A percentile compares a stretch with the other conserved stretches of the same genome.
Conservation (phyloP, 371 early-diverging fungal genomes). For the Circinella umbellata region DNA sequence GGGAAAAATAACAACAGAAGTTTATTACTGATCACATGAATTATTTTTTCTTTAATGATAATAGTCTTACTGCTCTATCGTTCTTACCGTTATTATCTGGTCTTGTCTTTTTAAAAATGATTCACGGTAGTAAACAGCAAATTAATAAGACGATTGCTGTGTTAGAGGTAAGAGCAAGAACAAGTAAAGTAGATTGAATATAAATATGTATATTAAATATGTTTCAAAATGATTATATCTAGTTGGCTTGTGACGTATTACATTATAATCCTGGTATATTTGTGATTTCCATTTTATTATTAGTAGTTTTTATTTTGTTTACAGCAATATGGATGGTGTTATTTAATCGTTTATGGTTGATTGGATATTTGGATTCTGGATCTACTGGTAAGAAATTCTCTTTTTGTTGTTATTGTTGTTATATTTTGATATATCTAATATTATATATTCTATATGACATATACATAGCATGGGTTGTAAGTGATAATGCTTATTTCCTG, state of each 20-base stretch:
- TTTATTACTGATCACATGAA: neutral
- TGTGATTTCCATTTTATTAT: constrained; percentile 58
- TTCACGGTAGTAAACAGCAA: constrained; percentile 43
- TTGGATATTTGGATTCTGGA: constrained; percentile 49
- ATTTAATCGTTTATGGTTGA: constrained; percentile 70
- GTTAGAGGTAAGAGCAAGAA: constrained; percentile 46
- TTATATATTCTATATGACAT: neutral
- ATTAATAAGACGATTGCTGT: constrained; percentile 64
- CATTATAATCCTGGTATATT: constrained; percentile 74
- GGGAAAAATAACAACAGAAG: neutral
- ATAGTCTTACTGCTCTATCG: constrained; percentile 57
- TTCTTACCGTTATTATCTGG: constrained; percentile 58
- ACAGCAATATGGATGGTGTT: constrained; percentile 69
- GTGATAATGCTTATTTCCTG: constrained; percentile 56
- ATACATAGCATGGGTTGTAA: constrained; percentile 50
- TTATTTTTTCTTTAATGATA: neutral
- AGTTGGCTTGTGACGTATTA: constrained; percentile 79
- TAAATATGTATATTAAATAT: too few relatives aligned
- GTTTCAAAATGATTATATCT: neutral
- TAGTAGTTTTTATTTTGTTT: constrained; percentile 62
- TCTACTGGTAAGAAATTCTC: neutral
- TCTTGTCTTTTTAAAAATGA: constrained; percentile 38
- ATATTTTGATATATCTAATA: neutral
- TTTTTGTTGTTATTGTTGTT: neutral
- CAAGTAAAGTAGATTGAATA: too few relatives aligned